Evolutionary conservation across 495 filamentous ascomycete genomes (phyloP).

Genomic region (Sabuloglossum arenarium): DNA sequence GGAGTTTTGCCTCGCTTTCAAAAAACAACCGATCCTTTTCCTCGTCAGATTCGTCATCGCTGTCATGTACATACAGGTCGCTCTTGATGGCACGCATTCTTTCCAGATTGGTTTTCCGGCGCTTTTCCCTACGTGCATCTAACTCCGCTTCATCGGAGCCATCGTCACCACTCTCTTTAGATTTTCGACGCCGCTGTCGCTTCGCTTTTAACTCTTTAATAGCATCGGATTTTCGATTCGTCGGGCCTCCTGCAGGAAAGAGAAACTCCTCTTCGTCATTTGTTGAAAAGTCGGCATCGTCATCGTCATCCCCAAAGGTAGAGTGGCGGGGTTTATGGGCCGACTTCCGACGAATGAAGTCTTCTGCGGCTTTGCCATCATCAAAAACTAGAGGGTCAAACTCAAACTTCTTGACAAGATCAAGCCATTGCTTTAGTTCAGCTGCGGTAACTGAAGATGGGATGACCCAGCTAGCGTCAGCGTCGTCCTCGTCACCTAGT

Average conservation of each 20-base stretch:
- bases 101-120: constrained; percentile 20
- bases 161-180: constrained; percentile 20
- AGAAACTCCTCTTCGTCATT: constrained; percentile 37
- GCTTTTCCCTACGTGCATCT: constrained; percentile 13
- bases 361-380: constrained; percentile 47
- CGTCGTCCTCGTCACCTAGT: constrained; percentile 45
- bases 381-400: constrained; percentile 51
- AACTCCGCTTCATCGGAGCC: constrained; percentile 27
- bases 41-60: constrained; percentile 16
- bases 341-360: constrained; percentile 53
- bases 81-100: constrained; percentile 19
- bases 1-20: constrained; percentile 11
- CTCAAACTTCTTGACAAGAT: constrained; percentile 47
- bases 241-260: constrained; percentile 52
- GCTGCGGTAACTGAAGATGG: constrained; percentile 41
- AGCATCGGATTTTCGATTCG: constrained; percentile 24
- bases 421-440: constrained; percentile 37
- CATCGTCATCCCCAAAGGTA: constrained; percentile 34
- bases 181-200: constrained; percentile 23
- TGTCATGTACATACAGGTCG: constrained; percentile 10
- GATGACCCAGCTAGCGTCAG: constrained; percentile 59
- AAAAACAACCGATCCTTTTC: constrained; percentile 15
- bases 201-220: constrained; percentile 31
- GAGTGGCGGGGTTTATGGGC: constrained; percentile 33
- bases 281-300: constrained; percentile 19